Base-by-base conservation (phyloP, 176 grass and related monocot genomes). In the Saccharum officinarum region DNA sequence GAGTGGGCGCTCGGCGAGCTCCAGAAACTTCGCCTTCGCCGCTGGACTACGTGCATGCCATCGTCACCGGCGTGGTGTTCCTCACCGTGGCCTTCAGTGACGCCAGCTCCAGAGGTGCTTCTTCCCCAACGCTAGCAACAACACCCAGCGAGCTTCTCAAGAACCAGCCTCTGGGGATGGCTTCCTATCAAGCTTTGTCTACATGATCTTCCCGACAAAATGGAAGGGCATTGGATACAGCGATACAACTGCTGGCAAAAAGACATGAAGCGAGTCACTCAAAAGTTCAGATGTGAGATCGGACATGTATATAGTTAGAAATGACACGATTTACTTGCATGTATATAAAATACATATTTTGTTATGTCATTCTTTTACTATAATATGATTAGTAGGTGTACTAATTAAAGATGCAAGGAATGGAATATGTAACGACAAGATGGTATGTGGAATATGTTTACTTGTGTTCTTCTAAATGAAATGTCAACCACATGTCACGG, bases 131-230 rank as follows among this genome's bases (percentile, higher is more conserved):
- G 73, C 49, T 31, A 23, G 73, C 30, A 1, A 10, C 47, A 76
- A 57, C 31, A 3, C n/a, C 14, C 23, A 65, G 28, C 12, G 69
- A 87, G 80, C 40, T 92, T 47, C 77, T 89, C 2, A 17, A 71
- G 22, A 92, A 92, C 73, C 69, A 90, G 39, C 91, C 91, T 22
- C 62, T 93, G 2, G 91, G 91, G 22, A 86, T 76, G 3, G 79
- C 72, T 25, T 90, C 39, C 28, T 91, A 23, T 64, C 92, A 3
- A 86, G 88, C 73, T 31, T 94, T 6, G 77, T 90, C 1, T 94
- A 90, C 41, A 36, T 90, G 26, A 65, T 94, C 28, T 88, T 90
- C 25, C 92, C 88, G 0, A 94, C 92, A 3, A 76, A 40, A 0
- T 25, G 92, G 8, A 94, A 90, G 78, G 86, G 88, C 3, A 77